Conservation (phyloP, 257 asterid genomes). For the Ilex aquifolium region DNA sequence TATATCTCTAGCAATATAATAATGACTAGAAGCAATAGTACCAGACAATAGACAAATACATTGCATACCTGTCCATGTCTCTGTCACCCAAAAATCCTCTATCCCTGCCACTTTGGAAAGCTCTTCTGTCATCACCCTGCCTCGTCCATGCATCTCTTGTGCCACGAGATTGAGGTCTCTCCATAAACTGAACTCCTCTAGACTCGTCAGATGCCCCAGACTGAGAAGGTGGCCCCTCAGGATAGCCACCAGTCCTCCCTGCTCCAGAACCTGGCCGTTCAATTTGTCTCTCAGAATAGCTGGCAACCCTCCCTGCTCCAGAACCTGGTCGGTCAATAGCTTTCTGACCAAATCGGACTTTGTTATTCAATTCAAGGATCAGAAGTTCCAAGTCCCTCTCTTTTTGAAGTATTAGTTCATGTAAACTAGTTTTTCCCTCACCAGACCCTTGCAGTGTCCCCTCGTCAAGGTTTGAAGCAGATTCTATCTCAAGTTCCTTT, state of each 20-base stretch:
- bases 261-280: conserved; percentile 80
- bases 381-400: conserved; percentile 64
- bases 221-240: conserved; percentile 41
- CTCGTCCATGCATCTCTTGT: conserved; percentile 25
- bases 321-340: conserved; percentile 66
- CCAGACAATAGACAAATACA: background rate
- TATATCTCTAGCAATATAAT: background rate
- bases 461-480: no score
- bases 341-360: conserved; percentile 72
- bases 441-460: conserved; percentile 34
- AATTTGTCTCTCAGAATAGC: conserved; percentile 30
- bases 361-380: conserved; percentile 70
- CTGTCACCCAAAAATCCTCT: conserved; percentile 72
- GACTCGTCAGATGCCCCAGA: conserved; percentile 43
- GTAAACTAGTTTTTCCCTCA: conserved; percentile 37
- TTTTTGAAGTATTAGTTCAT: conserved; percentile 45
- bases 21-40: background rate
- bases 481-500: conserved; percentile 21
- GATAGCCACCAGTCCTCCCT: conserved; percentile 39
- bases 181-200: conserved; percentile 22
- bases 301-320: conserved; percentile 50
- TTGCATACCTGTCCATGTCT: conserved; percentile 61
- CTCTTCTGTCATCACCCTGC: conserved; percentile 61
- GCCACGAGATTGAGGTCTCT: conserved; percentile 87
- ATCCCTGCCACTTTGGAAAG: conserved; percentile 68